Evolutionary conservation across 1,284 basidiomycete species (phyloP).

Genomic region (Trametes pubescens): DNA sequence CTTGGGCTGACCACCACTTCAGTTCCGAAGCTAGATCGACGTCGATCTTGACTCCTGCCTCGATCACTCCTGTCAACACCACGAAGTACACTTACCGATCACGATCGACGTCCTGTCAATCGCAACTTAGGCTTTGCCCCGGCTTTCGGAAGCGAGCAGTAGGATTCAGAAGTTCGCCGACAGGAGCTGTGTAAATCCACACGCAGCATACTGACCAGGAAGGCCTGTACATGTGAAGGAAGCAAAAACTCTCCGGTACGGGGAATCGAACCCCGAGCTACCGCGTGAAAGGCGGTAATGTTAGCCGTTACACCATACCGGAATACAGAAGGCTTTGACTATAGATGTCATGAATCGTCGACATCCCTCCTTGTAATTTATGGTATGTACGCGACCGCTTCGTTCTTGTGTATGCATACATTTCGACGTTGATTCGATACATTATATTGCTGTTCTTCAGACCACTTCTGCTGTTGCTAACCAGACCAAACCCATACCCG

Average conservation of each 20-base stretch:
- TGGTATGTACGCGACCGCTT: not conserved
- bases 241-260: conserved; percentile 54
- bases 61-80: too few relatives aligned
- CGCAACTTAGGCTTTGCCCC: too few relatives aligned
- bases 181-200: too few relatives aligned
- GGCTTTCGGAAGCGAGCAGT: too few relatives aligned
- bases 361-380: not conserved
- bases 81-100: too few relatives aligned
- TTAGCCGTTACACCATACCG: conserved; percentile 38
- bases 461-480: not conserved
- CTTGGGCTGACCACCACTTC: too few relatives aligned
- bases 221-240: not conserved
- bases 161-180: too few relatives aligned
- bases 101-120: too few relatives aligned
- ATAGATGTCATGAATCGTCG: not conserved
- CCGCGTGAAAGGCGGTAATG: conserved; percentile 52
- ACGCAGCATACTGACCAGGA: too few relatives aligned
- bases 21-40: too few relatives aligned
- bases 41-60: too few relatives aligned
- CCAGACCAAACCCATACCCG: not conserved
- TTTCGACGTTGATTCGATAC: not conserved
- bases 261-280: conserved; percentile 83
- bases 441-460: not conserved
- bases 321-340: not conserved
- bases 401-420: not conserved